These are phyloP conservation scores for Penicillium atrosanguineum DNA, from an alignment of 495 filamentous ascomycete species.

Conservation along the genomic window DNA sequence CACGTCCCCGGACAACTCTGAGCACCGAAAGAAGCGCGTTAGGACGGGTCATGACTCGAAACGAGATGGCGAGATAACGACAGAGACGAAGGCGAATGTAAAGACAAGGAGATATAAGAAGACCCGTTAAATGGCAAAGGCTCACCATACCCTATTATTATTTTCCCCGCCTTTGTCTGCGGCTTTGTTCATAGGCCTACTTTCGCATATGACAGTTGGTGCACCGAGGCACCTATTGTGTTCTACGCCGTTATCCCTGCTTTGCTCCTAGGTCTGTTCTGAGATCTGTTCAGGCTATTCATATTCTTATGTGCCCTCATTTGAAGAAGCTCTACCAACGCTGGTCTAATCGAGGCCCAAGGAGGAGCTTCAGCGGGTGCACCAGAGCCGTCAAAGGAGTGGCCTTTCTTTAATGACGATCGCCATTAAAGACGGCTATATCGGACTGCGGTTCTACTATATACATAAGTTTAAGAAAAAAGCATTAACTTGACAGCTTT, in stretches of 20 bases:
- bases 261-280: background rate
- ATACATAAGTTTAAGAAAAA: background rate
- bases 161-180: background rate
- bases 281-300: background rate
- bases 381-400: background rate
- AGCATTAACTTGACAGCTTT: background rate
- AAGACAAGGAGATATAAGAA: slow-evolving; percentile 5
- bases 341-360: background rate
- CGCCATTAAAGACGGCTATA: background rate
- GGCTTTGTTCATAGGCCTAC: background rate
- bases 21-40: slow-evolving; percentile 27
- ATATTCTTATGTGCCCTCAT: background rate
- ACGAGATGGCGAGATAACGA: slow-evolving; percentile 1
- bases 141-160: background rate
- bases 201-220: background rate
- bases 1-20: slow-evolving; percentile 7
- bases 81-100: background rate
- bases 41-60: slow-evolving; percentile 5
- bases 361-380: background rate
- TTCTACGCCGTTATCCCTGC: background rate
- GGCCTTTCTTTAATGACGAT: background rate
- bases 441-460: background rate
- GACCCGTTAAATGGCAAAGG: background rate
- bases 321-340: background rate
- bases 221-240: background rate